These are phyloP conservation scores for Saccharomycopsis sp. DNA, from an alignment of 805 yeast species.

Conservation along the genomic window DNA sequence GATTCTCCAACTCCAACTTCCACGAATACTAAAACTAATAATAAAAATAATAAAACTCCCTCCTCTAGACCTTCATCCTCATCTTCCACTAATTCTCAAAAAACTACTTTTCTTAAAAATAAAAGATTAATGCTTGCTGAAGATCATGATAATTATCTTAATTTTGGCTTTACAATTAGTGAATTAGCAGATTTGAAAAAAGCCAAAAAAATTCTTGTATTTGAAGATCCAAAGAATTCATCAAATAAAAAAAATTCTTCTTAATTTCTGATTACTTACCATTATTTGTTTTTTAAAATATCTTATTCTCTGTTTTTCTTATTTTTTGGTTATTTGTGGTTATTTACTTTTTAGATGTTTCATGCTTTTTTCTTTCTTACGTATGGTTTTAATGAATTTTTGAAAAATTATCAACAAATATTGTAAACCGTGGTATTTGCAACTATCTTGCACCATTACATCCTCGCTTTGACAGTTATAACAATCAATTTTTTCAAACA, in stretches of 20 bases:
- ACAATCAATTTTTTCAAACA: too few relatives aligned
- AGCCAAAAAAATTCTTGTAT: conserved; percentile 14
- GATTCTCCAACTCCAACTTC: background rate
- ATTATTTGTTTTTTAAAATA: too few relatives aligned
- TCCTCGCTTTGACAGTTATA: too few relatives aligned
- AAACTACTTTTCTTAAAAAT: conserved; percentile 1
- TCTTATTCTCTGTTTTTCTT: too few relatives aligned
- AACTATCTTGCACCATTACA: too few relatives aligned
- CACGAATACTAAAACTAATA: background rate
- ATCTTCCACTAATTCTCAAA: background rate
- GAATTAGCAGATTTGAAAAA: conserved; percentile 14
- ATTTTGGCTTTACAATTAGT: conserved; percentile 18
- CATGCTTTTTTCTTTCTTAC: too few relatives aligned
- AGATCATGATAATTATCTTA: conserved; percentile 10
- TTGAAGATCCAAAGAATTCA: conserved; percentile 14
- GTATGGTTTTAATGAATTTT: too few relatives aligned
- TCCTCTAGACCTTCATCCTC: background rate
- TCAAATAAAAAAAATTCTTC: background rate
- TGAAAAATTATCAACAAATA: too few relatives aligned
- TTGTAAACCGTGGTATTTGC: too few relatives aligned
- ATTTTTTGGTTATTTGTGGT: too few relatives aligned
- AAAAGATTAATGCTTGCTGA: conserved; percentile 8
- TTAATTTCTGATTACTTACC: too few relatives aligned
- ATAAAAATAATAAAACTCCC: background rate
- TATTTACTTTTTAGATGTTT: too few relatives aligned